These are phyloP conservation scores for Viola odorata DNA, from an alignment of 345 rosid species.

Conservation along the genomic window DNA sequence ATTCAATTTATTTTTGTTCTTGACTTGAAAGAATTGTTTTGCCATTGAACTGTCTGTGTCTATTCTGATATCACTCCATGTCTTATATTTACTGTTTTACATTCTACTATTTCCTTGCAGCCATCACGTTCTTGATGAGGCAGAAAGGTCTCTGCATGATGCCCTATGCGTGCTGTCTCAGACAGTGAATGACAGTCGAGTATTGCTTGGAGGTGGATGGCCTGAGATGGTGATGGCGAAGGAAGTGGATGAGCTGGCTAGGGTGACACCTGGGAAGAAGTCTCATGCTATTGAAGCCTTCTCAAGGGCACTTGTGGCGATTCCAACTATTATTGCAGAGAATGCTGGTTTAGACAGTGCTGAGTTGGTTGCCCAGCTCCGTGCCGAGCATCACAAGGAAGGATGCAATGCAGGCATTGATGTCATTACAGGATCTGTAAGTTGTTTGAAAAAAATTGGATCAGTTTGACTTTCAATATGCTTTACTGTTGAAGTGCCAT, in stretches of 20 bases:
- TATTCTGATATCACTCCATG: neutral
- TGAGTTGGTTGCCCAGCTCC: conserved; percentile 86
- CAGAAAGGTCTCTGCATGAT: conserved; percentile 95
- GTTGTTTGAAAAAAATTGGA: conserved; percentile 10
- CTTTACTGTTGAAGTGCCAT: neutral
- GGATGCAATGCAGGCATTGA: conserved; percentile 80
- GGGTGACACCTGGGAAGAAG: conserved; percentile 90
- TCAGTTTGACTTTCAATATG: neutral
- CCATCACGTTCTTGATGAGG: conserved; percentile 95
- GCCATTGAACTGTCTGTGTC: no score
- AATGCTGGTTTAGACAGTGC: conserved; percentile 99
- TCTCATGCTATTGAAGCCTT: conserved; percentile 96
- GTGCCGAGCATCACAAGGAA: conserved; percentile 90
- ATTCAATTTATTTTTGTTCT: no score
- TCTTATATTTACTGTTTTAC: neutral
- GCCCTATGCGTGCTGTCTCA: conserved; percentile 94
- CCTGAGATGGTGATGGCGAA: conserved; percentile 99
- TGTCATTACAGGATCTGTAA: conserved; percentile 90
- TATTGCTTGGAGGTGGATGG: conserved; percentile 98
- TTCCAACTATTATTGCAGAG: conserved; percentile 88
- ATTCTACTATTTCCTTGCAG: conserved; percentile 34
- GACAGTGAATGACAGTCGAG: conserved; percentile 88
- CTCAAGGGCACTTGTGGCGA: conserved; percentile 73
- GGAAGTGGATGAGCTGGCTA: conserved; percentile 93
- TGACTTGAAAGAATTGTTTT: no score